A percentile compares a stretch with the other conserved stretches of the same genome.
Evolutionary conservation across 805 yeast genomes (phyloP).

Genomic region (Metschnikowia matae): DNA sequence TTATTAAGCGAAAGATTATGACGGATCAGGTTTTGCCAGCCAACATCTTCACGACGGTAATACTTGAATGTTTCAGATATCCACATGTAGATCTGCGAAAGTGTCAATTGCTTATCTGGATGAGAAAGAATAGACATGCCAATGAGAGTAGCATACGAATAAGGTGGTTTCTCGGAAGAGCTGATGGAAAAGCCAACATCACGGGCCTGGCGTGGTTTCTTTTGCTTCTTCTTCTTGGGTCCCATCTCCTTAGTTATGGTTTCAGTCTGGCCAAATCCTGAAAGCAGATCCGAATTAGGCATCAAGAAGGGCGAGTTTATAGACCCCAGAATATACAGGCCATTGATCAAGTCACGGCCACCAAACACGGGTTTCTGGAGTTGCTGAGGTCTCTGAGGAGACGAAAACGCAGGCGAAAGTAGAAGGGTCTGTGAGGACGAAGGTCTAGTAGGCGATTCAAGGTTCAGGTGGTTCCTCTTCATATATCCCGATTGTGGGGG

Average conservation of each 20-base stretch:
- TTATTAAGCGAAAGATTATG: constrained; percentile 91
- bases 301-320: constrained; percentile 10
- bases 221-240: constrained; percentile 23
- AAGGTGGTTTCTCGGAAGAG: constrained; percentile 79
- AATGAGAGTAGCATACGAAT: constrained; percentile 87
- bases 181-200: constrained; percentile 41
- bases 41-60: constrained; percentile 80
- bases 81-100: constrained; percentile 83
- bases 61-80: constrained; percentile 80
- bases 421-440: constrained; percentile 17
- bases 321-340: constrained; percentile 10
- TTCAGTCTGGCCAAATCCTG: background rate
- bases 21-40: constrained; percentile 97
- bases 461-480: constrained; percentile 14
- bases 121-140: constrained; percentile 90
- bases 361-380: constrained; percentile 12
- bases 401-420: constrained; percentile 46
- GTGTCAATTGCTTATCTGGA: constrained; percentile 43
- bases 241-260: background rate
- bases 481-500: constrained; percentile 31
- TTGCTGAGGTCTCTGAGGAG: constrained; percentile 38
- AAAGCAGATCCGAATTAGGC: constrained; percentile 6
- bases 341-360: background rate
- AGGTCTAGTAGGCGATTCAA: constrained; percentile 20
- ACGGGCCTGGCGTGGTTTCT: constrained; percentile 25